These are phyloP conservation scores for Citrus trifoliata DNA, from an alignment of 345 rosid genomes.

Conservation along the genomic window DNA sequence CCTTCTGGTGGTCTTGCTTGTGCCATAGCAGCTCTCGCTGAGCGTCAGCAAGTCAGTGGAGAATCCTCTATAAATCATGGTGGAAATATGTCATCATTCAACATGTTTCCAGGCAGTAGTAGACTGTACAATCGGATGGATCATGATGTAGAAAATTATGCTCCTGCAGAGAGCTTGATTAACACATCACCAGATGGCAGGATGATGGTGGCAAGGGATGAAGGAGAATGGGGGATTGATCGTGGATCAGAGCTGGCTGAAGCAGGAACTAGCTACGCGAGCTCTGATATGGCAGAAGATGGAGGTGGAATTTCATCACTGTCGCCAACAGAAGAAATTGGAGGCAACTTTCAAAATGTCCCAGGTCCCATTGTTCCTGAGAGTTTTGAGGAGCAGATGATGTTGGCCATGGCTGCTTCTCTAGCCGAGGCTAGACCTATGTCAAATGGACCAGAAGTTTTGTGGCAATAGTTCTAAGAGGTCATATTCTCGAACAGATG, in stretches of 20 bases:
- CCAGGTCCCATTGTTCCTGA: constrained; percentile 65
- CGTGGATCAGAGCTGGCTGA: constrained; percentile 54
- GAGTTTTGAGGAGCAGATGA: constrained; percentile 95
- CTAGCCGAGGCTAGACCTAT: constrained; percentile 76
- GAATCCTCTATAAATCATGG: constrained; percentile 46
- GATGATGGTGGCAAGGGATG: constrained; percentile 30
- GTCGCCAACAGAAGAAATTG: constrained; percentile 37
- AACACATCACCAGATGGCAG: constrained; percentile 28
- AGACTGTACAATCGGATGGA: constrained; percentile 44
- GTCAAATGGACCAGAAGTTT: constrained; percentile 45
- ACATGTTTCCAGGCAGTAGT: constrained; percentile 48
- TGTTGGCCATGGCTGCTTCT: constrained; percentile 93
- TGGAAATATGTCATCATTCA: constrained; percentile 37
- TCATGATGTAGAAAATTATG: constrained; percentile 42
- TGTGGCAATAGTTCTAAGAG: constrained; percentile 58
- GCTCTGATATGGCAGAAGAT: constrained; percentile 56
- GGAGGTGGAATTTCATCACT: constrained; percentile 34
- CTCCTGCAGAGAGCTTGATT: constrained; percentile 27
- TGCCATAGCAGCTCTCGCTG: constrained; percentile 85
- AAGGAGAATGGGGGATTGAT: constrained; percentile 54
- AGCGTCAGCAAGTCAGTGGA: constrained; percentile 69
- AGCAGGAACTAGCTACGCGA: constrained; percentile 71
- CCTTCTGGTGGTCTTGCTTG: constrained; percentile 85
- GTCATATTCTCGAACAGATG: constrained; percentile 10
- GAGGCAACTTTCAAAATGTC: constrained; percentile 26